These are phyloP conservation scores for Neofusicoccum kwambonambiense DNA, from an alignment of 2,329 filamentous ascomycete genomes.

Conservation along the genomic window DNA sequence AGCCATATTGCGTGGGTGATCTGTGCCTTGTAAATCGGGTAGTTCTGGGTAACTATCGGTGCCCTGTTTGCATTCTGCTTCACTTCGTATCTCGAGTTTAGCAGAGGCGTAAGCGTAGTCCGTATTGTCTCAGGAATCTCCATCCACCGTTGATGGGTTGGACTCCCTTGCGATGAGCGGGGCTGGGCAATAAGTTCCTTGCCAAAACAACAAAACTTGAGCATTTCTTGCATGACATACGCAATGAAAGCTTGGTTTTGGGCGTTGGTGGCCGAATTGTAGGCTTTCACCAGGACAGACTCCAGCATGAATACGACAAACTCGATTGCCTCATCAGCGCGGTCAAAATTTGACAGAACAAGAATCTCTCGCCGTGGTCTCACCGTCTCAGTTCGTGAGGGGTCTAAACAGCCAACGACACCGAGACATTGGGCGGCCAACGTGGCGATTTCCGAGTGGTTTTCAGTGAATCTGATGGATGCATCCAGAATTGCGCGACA, in stretches of 20 bases:
- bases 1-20: constrained; percentile 80
- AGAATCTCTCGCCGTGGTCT: constrained; percentile 80
- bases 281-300: constrained; percentile 84
- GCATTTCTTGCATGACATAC: constrained; percentile 89
- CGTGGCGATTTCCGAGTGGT: constrained; percentile 64
- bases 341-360: constrained; percentile 81
- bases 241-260: constrained; percentile 87
- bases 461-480: constrained; percentile 73
- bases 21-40: constrained; percentile 73
- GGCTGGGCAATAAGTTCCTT: constrained; percentile 51
- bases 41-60: constrained; percentile 40
- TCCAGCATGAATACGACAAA: constrained; percentile 86
- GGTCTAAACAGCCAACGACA: constrained; percentile 85
- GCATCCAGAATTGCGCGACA: constrained; percentile 81
- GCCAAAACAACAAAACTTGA: constrained; percentile 74
- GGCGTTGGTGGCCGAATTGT: constrained; percentile 85
- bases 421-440: constrained; percentile 82
- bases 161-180: constrained; percentile 55
- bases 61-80: constrained; percentile 54
- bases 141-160: constrained; percentile 72
- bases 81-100: constrained; percentile 72
- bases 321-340: constrained; percentile 73
- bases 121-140: constrained; percentile 73
- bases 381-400: constrained; percentile 79
- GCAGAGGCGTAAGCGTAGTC: constrained; percentile 82